Percentiles rank a stretch among this genome's conserved stretches.
Conservation (phyloP, 2,329 filamentous ascomycete species). For the Aureobasidium sp. region DNA sequence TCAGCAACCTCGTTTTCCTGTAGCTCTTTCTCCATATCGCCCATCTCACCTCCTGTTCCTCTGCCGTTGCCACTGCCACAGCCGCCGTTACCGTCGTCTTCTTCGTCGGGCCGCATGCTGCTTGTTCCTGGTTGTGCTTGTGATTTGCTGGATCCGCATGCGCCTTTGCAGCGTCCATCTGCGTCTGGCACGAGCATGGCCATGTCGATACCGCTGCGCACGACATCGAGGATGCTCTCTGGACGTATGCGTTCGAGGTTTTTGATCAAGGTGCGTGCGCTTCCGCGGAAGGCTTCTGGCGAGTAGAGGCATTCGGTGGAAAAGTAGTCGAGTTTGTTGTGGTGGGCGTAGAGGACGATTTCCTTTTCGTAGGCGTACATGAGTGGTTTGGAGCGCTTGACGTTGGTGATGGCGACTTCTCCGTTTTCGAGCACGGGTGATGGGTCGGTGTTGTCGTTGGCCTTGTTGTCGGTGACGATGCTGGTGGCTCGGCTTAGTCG, state of each 20-base stretch:
- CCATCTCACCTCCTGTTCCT: constrained; percentile 67
- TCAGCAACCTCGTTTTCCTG: constrained; percentile 53
- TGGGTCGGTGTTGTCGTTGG: constrained; percentile 19
- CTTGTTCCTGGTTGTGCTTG: constrained; percentile 18
- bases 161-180: constrained; percentile 41
- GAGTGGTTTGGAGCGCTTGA: constrained; percentile 90
- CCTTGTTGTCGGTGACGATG: constrained; percentile 64
- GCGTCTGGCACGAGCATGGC: constrained; percentile 64
- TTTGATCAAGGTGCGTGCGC: constrained; percentile 85
- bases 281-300: constrained; percentile 91
- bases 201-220: constrained; percentile 94
- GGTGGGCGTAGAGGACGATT: constrained; percentile 94
- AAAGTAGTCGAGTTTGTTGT: constrained; percentile 96
- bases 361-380: constrained; percentile 99
- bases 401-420: constrained; percentile 53
- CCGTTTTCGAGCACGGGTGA: constrained; percentile 12
- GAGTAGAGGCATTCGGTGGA: constrained; percentile 98
- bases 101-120: constrained; percentile 29
- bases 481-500: constrained; percentile 80
- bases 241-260: constrained; percentile 87
- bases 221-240: constrained; percentile 90
- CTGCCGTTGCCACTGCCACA: constrained; percentile 66
- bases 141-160: constrained; percentile 28
- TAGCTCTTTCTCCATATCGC: constrained; percentile 68
- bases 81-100: constrained; percentile 57